Evolutionary conservation across 768 basidiomycete genomes (phyloP).

Genomic region (Tubosaeta sp.): DNA sequence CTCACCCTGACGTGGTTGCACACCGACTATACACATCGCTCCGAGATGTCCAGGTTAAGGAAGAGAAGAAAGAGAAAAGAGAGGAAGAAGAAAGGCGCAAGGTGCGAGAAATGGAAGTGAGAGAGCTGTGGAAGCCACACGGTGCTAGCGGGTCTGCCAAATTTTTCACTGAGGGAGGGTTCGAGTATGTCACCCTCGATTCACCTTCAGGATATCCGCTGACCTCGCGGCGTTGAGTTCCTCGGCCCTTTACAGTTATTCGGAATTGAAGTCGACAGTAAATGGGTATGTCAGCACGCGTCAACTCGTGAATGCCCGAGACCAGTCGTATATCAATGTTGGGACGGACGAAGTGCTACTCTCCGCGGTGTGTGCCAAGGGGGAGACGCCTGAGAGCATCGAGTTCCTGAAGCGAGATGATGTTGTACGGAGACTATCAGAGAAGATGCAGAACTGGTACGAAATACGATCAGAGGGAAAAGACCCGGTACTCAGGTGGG

Average conservation of each 20-base stretch:
- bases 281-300: slow-evolving; percentile 60
- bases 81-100: slow-evolving; percentile 46
- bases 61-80: slow-evolving; percentile 53
- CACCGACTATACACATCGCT: slow-evolving; percentile 57
- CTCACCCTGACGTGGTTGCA: slow-evolving; percentile 51
- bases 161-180: slow-evolving; percentile 62
- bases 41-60: slow-evolving; percentile 60
- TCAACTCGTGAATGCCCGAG: slow-evolving; percentile 58
- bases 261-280: slow-evolving; percentile 54
- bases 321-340: slow-evolving; percentile 70
- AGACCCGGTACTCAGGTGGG: slow-evolving; percentile 60
- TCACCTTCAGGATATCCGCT: neutral
- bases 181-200: slow-evolving; percentile 44
- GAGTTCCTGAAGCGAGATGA: slow-evolving; percentile 71
- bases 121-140: slow-evolving; percentile 76
- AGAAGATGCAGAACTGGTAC: slow-evolving; percentile 77
- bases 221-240: slow-evolving; percentile 35
- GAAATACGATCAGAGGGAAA: slow-evolving; percentile 52
- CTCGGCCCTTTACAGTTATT: slow-evolving; percentile 47
- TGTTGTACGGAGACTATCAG: slow-evolving; percentile 45
- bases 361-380: slow-evolving; percentile 35
- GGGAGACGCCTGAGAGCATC: slow-evolving; percentile 22
- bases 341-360: slow-evolving; percentile 40
- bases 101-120: slow-evolving; percentile 52
- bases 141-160: slow-evolving; percentile 39